phyloP scores from a whole-genome alignment of 371 early-diverging fungal genomes.

The Zychaea mexicana region DNA sequence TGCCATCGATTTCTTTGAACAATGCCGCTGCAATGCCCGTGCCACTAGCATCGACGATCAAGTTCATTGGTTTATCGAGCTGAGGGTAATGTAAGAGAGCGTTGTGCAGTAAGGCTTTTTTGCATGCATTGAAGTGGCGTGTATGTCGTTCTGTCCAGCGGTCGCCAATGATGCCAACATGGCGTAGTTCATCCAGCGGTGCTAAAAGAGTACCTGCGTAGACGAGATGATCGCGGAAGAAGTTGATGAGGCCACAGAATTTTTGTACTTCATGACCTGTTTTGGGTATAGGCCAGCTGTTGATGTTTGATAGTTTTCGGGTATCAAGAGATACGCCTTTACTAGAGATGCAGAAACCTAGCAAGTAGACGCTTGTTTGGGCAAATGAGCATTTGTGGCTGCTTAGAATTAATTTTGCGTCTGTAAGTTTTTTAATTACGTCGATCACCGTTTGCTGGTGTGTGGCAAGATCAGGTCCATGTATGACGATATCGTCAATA shows the following conservation, averaged over 20 bases:
- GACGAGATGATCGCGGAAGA: conserved; percentile 28
- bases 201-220: conserved; percentile 15
- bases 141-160: neutral
- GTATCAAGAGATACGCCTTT: conserved; percentile 18
- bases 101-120: conserved; percentile 1
- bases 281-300: conserved; percentile 13
- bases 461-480: neutral
- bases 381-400: conserved; percentile 24
- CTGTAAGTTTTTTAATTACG: conserved; percentile 20
- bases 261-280: conserved; percentile 19
- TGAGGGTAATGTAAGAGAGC: conserved; percentile 28
- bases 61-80: conserved; percentile 20
- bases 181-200: conserved; percentile 28
- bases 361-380: conserved; percentile 12
- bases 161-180: neutral
- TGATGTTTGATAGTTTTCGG: conserved; percentile 17
- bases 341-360: conserved; percentile 22
- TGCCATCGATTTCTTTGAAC: conserved; percentile 15
- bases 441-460: conserved; percentile 8
- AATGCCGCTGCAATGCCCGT: conserved; percentile 38
- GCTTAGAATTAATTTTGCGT: conserved; percentile 20
- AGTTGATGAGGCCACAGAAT: conserved; percentile 19
- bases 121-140: conserved; percentile 10
- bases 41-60: conserved; percentile 47
- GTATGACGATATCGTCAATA: conserved; percentile 21